A percentile compares a stretch with the other conserved stretches of the same genome.
Evolutionary conservation across 2,329 filamentous ascomycete genomes (phyloP).

Genomic region (Nemania sp.): DNA sequence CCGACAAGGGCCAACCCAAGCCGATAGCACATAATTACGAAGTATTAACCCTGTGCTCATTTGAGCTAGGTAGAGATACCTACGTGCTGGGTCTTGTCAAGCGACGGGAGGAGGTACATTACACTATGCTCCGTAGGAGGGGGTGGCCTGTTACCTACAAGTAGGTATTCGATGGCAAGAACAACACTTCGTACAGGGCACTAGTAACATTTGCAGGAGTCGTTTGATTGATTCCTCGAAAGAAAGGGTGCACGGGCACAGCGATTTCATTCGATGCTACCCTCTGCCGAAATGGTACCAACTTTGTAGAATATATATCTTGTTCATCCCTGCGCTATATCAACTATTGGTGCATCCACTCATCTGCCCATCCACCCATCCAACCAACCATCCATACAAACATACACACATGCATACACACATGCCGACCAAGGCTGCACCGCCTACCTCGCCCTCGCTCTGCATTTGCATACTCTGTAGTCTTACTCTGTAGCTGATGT

Average conservation of each 20-base stretch:
- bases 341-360: not conserved
- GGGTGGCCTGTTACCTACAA: too few relatives aligned
- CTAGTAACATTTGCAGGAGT: slow-evolving; percentile 2
- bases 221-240: not conserved
- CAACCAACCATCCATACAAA: not conserved
- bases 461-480: too few relatives aligned
- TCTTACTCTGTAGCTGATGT: too few relatives aligned
- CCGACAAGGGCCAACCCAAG: slow-evolving; percentile 18
- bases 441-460: too few relatives aligned
- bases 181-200: not conserved
- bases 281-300: not conserved
- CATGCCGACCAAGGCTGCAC: too few relatives aligned
- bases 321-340: slow-evolving; percentile 3
- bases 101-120: slow-evolving; percentile 15
- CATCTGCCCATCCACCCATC: too few relatives aligned
- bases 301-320: slow-evolving; percentile 6
- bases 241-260: slow-evolving; percentile 9
- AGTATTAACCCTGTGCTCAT: too few relatives aligned
- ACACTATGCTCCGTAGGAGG: too few relatives aligned
- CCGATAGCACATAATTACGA: slow-evolving; percentile 6
- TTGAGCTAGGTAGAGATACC: not conserved
- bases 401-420: slow-evolving; percentile 1
- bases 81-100: too few relatives aligned
- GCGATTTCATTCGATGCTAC: not conserved
- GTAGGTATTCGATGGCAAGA: not conserved